Percentiles rank a stretch among this genome's conserved stretches.
These are phyloP conservation scores for Phanerodontia chrysosporium DNA, from an alignment of 768 basidiomycete genomes.

Conservation along the genomic window DNA sequence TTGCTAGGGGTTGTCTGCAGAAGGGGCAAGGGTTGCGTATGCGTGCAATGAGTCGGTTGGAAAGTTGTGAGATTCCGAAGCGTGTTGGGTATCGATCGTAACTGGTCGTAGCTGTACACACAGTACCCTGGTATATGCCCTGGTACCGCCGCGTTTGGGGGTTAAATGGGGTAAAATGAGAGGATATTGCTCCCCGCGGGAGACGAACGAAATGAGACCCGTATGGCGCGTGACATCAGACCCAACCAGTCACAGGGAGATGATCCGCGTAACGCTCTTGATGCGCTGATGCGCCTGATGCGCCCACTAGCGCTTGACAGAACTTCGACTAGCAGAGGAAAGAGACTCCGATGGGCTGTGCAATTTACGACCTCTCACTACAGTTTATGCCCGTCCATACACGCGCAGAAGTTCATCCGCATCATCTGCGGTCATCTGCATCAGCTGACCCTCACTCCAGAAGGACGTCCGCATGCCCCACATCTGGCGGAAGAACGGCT, in stretches of 20 bases:
- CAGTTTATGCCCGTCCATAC: no score
- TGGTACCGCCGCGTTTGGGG: neutral
- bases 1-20: neutral
- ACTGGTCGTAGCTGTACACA: neutral
- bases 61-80: neutral
- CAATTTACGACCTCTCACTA: no score
- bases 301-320: neutral
- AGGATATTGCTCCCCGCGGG: slow-evolving; percentile 3
- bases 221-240: slow-evolving; percentile 1
- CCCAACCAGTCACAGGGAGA: neutral
- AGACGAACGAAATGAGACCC: neutral
- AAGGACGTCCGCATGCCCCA: no score
- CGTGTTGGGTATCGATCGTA: neutral
- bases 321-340: no score
- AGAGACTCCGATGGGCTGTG: no score
- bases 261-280: neutral
- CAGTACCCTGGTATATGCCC: neutral
- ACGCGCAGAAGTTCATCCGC: no score
- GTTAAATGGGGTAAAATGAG: neutral
- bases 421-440: no score
- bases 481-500: no score
- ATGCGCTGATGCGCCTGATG: neutral
- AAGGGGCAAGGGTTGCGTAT: neutral
- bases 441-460: no score
- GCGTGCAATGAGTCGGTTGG: neutral